Percentiles rank a stretch among this genome's conserved stretches.
These are phyloP conservation scores for Pleurotus platypus DNA, from an alignment of 768 basidiomycete genomes.

Conservation along the genomic window DNA sequence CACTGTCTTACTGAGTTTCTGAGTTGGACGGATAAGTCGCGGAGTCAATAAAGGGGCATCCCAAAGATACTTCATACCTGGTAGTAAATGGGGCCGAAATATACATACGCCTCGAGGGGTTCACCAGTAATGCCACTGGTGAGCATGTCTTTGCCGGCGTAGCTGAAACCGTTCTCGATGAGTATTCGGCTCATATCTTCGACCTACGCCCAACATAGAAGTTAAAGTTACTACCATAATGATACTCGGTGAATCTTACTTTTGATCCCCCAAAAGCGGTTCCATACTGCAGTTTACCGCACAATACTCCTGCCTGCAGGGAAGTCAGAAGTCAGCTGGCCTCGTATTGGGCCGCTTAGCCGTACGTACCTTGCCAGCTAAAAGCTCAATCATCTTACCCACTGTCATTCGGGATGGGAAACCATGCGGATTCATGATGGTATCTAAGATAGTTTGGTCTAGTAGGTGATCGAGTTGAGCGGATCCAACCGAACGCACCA, in stretches of 20 bases:
- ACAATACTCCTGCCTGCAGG: constrained; percentile 80
- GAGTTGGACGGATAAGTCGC: constrained; percentile 15
- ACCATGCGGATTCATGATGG: constrained; percentile 99
- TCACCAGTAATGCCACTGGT: constrained; percentile 98
- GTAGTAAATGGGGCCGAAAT: constrained; percentile 98
- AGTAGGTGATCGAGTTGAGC: constrained; percentile 6
- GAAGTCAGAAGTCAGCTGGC: constrained; percentile 1
- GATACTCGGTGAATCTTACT: constrained; percentile 33
- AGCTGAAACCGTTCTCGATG: constrained; percentile 93
- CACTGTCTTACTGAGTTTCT: constrained; percentile 85
- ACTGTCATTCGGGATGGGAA: constrained; percentile 99
- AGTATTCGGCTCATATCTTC: constrained; percentile 98
- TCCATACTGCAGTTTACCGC: constrained; percentile 88
- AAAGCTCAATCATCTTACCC: constrained; percentile 98
- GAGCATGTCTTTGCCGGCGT: constrained; percentile 98
- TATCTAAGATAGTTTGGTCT: constrained; percentile 49
- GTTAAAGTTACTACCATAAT: neutral
- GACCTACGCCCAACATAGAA: constrained; percentile 46
- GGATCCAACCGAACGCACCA: constrained; percentile 41
- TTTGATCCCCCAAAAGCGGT: constrained; percentile 98
- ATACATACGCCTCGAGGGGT: constrained; percentile 93
- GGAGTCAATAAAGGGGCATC: neutral
- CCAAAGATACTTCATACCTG: constrained; percentile 50
- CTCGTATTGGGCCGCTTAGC: neutral
- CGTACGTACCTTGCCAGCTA: constrained; percentile 83